Base-by-base conservation (phyloP, 2,329 filamentous ascomycete species). In the Paramyrothecium roridum region DNA sequence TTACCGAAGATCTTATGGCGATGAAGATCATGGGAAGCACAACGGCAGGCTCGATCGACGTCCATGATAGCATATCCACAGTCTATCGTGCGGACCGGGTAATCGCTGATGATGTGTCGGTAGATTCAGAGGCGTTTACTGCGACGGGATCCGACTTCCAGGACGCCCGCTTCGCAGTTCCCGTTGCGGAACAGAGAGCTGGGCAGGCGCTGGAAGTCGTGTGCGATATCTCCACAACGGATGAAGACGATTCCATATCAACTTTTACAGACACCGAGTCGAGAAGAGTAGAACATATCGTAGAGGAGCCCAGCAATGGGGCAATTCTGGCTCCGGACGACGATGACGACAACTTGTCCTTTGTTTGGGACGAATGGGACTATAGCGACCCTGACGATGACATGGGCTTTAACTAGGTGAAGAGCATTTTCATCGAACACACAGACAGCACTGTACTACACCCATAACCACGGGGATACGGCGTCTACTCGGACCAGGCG, bases 41-140 rank as follows among this genome's bases (percentile, higher is more conserved):
- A 7, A 72, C 68, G 3, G 67, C 65, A 2, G 70, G 67, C 2
- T 74, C 71, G 0, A 59, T 76, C 37, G 70, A 71, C 16, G 75
- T 68, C 1, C 70, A 78, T 49, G 74, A 75, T 46, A 72, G 74
- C 48, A 66, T 69, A 26, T 74, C 72, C n/a, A 74, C 69, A 2
- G 67, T 73, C 12, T 72, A 69, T 43, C 58, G 62, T 21, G 62
- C 61, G 3, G 61, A 65, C 21, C 62, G 59, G 12, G 67, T 76
- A 50, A 67, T 74, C 37, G 64, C 67, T 4, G 71, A 72, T 34
- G 67, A 69, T 48, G 65, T 58, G 1, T 71, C 71, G 0, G 60
- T 73, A 12, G 58, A 54, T 17, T 71, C 73, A 1, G 74, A 76
- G 56, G 56, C 64, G n/a, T 76, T 76, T 52, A 65, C 66, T 0